Conservation (phyloP, 345 rosid genomes). For the Crucihimalaya himalaica region DNA sequence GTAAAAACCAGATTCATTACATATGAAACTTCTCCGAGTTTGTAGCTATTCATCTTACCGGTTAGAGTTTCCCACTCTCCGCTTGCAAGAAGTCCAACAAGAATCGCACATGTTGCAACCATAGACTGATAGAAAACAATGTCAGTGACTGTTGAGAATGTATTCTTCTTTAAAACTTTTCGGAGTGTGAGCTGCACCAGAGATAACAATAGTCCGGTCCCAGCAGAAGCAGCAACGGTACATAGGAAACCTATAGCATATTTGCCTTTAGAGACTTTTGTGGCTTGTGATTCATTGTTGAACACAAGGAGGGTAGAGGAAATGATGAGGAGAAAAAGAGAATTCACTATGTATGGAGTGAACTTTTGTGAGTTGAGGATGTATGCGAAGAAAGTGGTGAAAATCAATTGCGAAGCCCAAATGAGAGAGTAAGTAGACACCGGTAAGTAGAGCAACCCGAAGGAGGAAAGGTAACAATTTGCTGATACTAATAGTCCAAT, state of each 20-base stretch:
- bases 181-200: constrained; percentile 39
- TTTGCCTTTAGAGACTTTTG: constrained; percentile 22
- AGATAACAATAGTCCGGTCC: constrained; percentile 43
- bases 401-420: constrained; percentile 43
- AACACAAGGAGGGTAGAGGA: constrained; percentile 51
- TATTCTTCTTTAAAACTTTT: constrained; percentile 41
- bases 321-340: constrained; percentile 44
- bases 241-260: constrained; percentile 44
- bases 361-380: constrained; percentile 45
- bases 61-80: constrained; percentile 44
- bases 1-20: constrained; percentile 17
- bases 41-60: constrained; percentile 27
- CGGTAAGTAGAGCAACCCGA: constrained; percentile 45
- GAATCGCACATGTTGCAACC: constrained; percentile 31
- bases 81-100: constrained; percentile 44
- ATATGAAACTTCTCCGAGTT: constrained; percentile 31
- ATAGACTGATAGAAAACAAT: constrained; percentile 32
- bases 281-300: constrained; percentile 10
- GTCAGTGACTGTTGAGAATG: constrained; percentile 35
- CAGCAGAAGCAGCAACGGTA: constrained; percentile 49
- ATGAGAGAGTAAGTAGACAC: constrained; percentile 50
- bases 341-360: constrained; percentile 44
- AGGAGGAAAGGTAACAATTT: constrained; percentile 28
- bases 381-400: constrained; percentile 48
- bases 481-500: constrained; percentile 8